Evolutionary conservation across 164 flowering plant genomes (phyloP).

Genomic region (Litsea cubeba): DNA sequence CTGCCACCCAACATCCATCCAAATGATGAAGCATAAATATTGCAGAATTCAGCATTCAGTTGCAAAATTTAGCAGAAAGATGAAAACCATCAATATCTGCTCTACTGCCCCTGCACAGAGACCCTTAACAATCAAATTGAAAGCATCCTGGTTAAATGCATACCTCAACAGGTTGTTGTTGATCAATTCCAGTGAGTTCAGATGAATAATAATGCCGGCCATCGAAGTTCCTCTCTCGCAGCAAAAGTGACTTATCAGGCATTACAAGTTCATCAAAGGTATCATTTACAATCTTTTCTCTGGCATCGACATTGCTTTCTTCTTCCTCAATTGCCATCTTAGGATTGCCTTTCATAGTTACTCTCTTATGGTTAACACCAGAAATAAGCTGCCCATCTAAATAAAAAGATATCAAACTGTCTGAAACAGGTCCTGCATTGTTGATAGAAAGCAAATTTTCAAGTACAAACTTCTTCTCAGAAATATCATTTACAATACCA

Average conservation of each 20-base stretch:
- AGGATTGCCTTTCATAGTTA: neutral
- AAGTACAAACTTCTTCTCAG: conserved; percentile 5
- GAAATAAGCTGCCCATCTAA: neutral
- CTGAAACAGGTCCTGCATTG: neutral
- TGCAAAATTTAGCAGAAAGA: neutral
- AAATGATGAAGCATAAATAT: neutral
- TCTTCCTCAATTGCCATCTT: neutral
- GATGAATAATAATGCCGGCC: conserved; percentile 9
- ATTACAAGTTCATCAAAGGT: conserved; percentile 3
- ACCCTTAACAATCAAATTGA: neutral
- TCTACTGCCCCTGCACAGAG: neutral
- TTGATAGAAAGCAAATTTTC: neutral
- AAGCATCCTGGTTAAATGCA: neutral
- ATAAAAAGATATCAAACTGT: neutral
- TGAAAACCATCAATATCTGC: neutral
- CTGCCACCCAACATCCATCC: neutral
- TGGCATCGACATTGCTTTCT: conserved; percentile 2
- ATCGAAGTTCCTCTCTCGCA: conserved; percentile 10
- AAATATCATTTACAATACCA: neutral
- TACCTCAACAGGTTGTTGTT: conserved; percentile 33
- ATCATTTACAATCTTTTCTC: neutral
- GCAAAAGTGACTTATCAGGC: neutral
- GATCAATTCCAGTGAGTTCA: conserved; percentile 11
- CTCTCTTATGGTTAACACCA: conserved; percentile 2
- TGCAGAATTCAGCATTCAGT: neutral